Evolutionary conservation across 805 yeast genomes (phyloP).

Genomic region (Candida schatavii): DNA sequence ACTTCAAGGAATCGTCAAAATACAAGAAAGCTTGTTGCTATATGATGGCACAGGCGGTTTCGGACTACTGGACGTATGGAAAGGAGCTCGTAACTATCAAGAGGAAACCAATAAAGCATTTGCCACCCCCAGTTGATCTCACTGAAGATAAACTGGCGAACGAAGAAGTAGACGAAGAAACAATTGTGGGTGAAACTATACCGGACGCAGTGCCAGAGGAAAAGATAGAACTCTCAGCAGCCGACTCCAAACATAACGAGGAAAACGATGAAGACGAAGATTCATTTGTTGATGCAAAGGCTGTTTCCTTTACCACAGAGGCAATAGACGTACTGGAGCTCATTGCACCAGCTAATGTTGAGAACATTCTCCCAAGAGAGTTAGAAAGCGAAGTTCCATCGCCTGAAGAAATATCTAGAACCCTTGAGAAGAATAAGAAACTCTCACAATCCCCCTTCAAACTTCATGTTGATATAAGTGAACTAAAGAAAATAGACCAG

Average conservation of each 20-base stretch:
- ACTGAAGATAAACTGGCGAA: too few relatives aligned
- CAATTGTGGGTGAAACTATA: slow-evolving; percentile 1
- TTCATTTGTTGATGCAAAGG: neutral
- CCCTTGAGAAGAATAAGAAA: too few relatives aligned
- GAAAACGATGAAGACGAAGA: neutral
- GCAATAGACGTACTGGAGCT: slow-evolving; percentile 24
- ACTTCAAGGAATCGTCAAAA: slow-evolving; percentile 67
- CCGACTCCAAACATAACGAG: neutral
- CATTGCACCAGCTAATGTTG: slow-evolving; percentile 8
- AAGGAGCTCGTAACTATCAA: slow-evolving; percentile 55
- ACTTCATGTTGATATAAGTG: slow-evolving; percentile 39
- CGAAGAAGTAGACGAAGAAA: neutral
- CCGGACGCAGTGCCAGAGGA: slow-evolving; percentile 1
- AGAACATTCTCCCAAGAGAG: neutral
- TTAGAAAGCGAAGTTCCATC: neutral
- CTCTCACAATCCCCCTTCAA: slow-evolving; percentile 38
- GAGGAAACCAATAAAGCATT: slow-evolving; percentile 39
- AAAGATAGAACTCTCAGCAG: neutral
- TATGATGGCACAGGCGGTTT: slow-evolving; percentile 66
- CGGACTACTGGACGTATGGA: slow-evolving; percentile 78
- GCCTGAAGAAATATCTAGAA: neutral
- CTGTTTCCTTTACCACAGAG: neutral
- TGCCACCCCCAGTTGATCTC: slow-evolving; percentile 9
- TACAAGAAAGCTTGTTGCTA: slow-evolving; percentile 69
- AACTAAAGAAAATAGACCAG: slow-evolving; percentile 44